Evolutionary conservation across 352 stramenopile genomes (phyloP), one percentile per base, ranked within the genome.

Genomic region (Bremia lactucae): DNA sequence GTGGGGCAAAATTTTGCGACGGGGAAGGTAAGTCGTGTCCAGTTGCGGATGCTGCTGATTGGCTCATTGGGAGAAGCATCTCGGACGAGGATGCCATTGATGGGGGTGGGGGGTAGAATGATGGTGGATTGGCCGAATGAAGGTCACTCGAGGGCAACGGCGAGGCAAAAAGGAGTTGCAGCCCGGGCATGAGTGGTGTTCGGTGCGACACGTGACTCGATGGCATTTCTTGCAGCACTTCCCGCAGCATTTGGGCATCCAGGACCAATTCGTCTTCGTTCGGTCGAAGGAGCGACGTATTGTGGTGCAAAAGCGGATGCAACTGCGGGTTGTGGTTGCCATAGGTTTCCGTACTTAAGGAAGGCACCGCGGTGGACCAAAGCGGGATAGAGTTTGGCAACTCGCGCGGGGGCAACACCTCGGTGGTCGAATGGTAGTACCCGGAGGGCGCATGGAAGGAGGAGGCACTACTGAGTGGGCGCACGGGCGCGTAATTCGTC

Each of bases 201-300:
- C 52, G 57, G 3, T 15, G 34, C 48, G 52, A 47, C 16, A 44
- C 52, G 6, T 59, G 57, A 3, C 46, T 47, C 4, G 39, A 29
- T 6, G 57, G 57, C 57, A 66, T 55, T 25, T 55, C 57, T 47
- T 67, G 56, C 2, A 71, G 56, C 26, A 71, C 52, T 33, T 71
- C 61, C 2, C 53, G 61, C 3, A 71, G 46, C 61, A 71, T 71
- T 31, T 66, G 52, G 4, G 61, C 61, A 44, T 71, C 61, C 22
- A 66, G 53, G 4, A 48, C 61, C 6, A 71, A 42, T 34, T 71
- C 56, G 2, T 71, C 61, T 14, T 71, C 61, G 21, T 58, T 54
- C 0, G 46, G 38, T 6, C 55, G 60, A 6, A 43, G 42, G 34
- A 62, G 31, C n/a, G 47, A 20, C 14, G 52, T 47, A 19, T 35